A percentile compares a stretch with the other conserved stretches of the same genome.
These are phyloP conservation scores for Phanerochaete sordida DNA, from an alignment of 768 basidiomycete species.

Conservation along the genomic window DNA sequence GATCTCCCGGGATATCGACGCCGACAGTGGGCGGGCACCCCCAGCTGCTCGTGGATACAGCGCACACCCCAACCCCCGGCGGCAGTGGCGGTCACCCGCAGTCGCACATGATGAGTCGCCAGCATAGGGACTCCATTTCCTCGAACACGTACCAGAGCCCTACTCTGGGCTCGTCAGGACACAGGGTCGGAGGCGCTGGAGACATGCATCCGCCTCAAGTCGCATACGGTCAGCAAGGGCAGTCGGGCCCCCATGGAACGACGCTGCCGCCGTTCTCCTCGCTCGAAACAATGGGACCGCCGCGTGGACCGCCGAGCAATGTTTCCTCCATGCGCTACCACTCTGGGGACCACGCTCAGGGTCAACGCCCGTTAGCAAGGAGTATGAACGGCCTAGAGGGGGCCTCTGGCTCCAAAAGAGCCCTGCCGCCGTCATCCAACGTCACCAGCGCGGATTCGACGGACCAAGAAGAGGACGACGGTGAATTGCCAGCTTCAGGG, in stretches of 20 bases:
- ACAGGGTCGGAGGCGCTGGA: conserved; percentile 28
- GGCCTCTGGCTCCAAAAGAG: conserved; percentile 50
- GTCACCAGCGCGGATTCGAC: conserved; percentile 79
- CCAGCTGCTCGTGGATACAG: conserved; percentile 23
- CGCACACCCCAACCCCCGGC: conserved; percentile 22
- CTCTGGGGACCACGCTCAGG: conserved; percentile 31
- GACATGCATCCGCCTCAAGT: conserved; percentile 43
- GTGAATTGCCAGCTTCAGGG: conserved; percentile 76
- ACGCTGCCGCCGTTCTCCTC: conserved; percentile 71
- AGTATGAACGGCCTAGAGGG: conserved; percentile 21
- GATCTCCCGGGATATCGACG: conserved; percentile 42
- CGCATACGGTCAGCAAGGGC: conserved; percentile 25
- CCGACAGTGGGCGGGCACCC: conserved; percentile 32
- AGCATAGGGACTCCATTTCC: conserved; percentile 26
- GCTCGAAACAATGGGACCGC: conserved; percentile 48
- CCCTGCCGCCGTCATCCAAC: conserved; percentile 58
- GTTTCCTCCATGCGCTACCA: conserved; percentile 63
- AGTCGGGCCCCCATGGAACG: conserved; percentile 37
- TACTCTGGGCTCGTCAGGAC: conserved; percentile 29
- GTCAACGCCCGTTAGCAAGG: conserved; percentile 10
- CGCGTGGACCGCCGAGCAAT: conserved; percentile 32
- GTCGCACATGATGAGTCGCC: conserved; percentile 20
- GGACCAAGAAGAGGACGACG: conserved; percentile 82
- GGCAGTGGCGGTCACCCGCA: conserved; percentile 23
- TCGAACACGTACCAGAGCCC: conserved; percentile 36